These are phyloP conservation scores for Escallonia rubra DNA, from an alignment of 129 eudicot species.

Conservation along the genomic window DNA sequence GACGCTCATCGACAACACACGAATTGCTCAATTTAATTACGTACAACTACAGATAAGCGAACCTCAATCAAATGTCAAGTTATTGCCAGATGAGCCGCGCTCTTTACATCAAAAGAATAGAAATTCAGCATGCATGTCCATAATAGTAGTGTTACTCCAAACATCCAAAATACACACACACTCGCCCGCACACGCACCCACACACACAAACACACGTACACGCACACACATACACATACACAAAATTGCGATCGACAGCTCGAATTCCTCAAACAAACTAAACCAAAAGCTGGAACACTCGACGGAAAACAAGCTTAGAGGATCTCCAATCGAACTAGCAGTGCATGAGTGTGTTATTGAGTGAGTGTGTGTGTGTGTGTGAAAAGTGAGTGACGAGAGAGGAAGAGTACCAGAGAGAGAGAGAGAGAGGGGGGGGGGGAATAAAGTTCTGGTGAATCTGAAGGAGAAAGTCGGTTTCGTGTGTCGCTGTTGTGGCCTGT, in stretches of 20 bases:
- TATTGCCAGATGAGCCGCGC: not conserved
- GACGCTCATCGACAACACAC: no score
- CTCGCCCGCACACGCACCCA: not conserved
- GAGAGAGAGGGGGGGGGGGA: not conserved
- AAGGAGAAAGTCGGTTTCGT: not conserved
- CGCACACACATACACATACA: not conserved
- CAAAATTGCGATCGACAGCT: not conserved
- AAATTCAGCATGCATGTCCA: not conserved
- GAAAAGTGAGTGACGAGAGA: not conserved
- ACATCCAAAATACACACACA: not conserved
- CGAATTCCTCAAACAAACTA: not conserved
- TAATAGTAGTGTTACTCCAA: not conserved
- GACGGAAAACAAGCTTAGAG: no score
- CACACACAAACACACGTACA: not conserved
- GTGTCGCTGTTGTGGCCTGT: not conserved
- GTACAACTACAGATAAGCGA: no score
- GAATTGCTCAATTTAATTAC: no score
- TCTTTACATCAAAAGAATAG: not conserved
- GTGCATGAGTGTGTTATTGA: no score
- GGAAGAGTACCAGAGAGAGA: not conserved
- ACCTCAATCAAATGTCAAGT: no score
- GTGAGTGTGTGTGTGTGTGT: no score
- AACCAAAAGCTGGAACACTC: not conserved
- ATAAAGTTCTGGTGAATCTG: conserved; percentile 2
- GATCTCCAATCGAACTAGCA: no score